phyloP scores from a whole-genome alignment of 306 rosid genomes.

The Hippophae gyantsensis region DNA sequence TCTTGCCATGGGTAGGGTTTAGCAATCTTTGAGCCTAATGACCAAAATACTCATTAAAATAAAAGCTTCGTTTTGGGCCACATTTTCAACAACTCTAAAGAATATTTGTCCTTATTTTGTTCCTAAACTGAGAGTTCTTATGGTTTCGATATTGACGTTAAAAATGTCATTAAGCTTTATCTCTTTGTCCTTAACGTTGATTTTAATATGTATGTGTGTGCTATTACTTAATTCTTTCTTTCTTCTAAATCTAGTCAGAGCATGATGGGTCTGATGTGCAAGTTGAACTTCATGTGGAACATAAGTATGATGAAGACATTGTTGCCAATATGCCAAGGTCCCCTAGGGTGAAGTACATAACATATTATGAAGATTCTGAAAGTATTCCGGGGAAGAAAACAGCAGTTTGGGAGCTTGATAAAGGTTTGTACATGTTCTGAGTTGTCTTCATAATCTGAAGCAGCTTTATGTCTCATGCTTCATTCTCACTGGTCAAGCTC shows the following conservation, averaged over 20 bases:
- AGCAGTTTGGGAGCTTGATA: slow-evolving; percentile 96
- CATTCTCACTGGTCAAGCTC: not conserved
- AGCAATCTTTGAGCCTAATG: too few relatives aligned
- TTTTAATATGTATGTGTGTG: slow-evolving; percentile 7
- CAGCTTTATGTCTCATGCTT: not conserved
- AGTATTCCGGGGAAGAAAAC: slow-evolving; percentile 89
- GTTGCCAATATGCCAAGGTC: slow-evolving; percentile 70
- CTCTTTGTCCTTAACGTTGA: not conserved
- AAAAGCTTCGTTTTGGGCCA: too few relatives aligned
- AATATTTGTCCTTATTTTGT: too few relatives aligned
- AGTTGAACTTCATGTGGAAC: slow-evolving; percentile 64
- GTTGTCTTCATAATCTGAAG: slow-evolving; percentile 11
- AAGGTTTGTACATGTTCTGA: slow-evolving; percentile 49
- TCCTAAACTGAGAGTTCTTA: too few relatives aligned
- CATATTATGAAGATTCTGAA: slow-evolving; percentile 85
- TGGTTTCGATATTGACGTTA: too few relatives aligned
- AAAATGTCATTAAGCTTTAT: not conserved
- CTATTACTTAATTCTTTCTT: slow-evolving; percentile 1
- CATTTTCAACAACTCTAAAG: too few relatives aligned
- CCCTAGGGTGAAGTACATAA: slow-evolving; percentile 71
- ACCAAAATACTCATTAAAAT: too few relatives aligned
- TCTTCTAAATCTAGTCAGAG: slow-evolving; percentile 48
- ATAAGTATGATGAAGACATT: slow-evolving; percentile 57
- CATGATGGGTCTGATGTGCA: slow-evolving; percentile 92
- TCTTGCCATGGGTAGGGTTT: too few relatives aligned